phyloP scores from a whole-genome alignment of 2,329 filamentous ascomycete genomes.

The Phaeosphaeria sp. region DNA sequence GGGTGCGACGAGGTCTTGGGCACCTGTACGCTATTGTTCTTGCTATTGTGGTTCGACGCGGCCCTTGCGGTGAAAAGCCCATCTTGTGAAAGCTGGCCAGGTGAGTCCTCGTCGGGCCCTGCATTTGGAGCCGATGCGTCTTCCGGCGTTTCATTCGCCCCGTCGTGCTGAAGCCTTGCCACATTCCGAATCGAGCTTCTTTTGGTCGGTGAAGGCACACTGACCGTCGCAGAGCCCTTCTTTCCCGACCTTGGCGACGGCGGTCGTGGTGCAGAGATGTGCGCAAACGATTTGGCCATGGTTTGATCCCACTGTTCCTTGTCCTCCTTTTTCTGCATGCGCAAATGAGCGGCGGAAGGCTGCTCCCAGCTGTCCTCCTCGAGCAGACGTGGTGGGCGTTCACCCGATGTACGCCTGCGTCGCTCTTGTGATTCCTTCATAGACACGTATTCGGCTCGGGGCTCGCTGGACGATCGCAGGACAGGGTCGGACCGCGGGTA shows the following conservation, averaged over 20 bases:
- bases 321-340: conserved; percentile 24
- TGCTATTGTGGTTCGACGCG: conserved; percentile 18
- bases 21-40: conserved; percentile 39
- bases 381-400: conserved; percentile 16
- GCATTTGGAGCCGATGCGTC: conserved; percentile 17
- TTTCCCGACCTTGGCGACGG: conserved; percentile 16
- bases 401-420: conserved; percentile 30
- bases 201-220: conserved; percentile 36
- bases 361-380: conserved; percentile 42
- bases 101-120: conserved; percentile 29
- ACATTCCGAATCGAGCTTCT: conserved; percentile 2
- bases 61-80: conserved; percentile 20
- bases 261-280: conserved; percentile 34
- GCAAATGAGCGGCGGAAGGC: conserved; percentile 25
- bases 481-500: conserved; percentile 27
- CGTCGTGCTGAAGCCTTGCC: conserved; percentile 26
- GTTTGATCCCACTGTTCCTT: conserved; percentile 31
- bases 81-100: conserved; percentile 43
- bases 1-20: conserved; percentile 49
- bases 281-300: conserved; percentile 30
- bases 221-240: conserved; percentile 23
- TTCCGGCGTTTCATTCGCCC: conserved; percentile 27
- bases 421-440: conserved; percentile 55
- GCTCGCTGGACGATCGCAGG: conserved; percentile 48
- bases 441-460: conserved; percentile 51